Percentiles rank a stretch among this genome's conserved stretches.
phyloP scores from a whole-genome alignment of 1,284 basidiomycete genomes.

The Ceratorhiza oryzae-sativae region DNA sequence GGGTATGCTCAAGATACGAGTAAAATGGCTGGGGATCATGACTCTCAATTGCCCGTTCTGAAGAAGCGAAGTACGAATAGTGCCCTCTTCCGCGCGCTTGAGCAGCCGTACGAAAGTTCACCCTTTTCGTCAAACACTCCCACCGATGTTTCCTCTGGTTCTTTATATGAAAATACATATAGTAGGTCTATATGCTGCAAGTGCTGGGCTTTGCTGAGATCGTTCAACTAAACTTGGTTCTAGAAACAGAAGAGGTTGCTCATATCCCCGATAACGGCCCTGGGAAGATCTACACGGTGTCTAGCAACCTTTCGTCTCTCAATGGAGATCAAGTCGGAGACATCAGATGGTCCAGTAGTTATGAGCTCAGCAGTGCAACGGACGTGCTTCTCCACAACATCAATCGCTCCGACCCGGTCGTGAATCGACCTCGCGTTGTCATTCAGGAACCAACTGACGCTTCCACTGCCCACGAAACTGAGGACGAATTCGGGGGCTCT shows the following conservation, averaged over 20 bases:
- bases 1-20: neutral
- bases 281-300: neutral
- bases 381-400: slow-evolving; percentile 22
- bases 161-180: neutral
- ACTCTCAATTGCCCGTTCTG: slow-evolving; percentile 11
- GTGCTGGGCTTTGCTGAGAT: too few species aligned
- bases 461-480: neutral
- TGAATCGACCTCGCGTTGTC: neutral
- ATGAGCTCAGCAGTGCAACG: slow-evolving; percentile 10
- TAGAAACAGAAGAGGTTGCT: neutral
- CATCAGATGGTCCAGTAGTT: slow-evolving; percentile 22
- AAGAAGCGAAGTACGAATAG: slow-evolving; percentile 26
- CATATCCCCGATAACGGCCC: neutral
- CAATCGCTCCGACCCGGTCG: neutral
- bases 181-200: too few species aligned
- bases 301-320: slow-evolving; percentile 25
- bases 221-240: too few species aligned
- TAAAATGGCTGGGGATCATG: neutral
- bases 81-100: slow-evolving; percentile 30
- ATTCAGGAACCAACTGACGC: slow-evolving; percentile 6
- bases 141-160: neutral
- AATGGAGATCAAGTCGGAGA: slow-evolving; percentile 18
- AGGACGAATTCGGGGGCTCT: neutral
- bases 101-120: slow-evolving; percentile 26
- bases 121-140: neutral